Evolutionary conservation across 352 stramenopile species (phyloP).

Genomic region (Thraustochytrium sp.): DNA sequence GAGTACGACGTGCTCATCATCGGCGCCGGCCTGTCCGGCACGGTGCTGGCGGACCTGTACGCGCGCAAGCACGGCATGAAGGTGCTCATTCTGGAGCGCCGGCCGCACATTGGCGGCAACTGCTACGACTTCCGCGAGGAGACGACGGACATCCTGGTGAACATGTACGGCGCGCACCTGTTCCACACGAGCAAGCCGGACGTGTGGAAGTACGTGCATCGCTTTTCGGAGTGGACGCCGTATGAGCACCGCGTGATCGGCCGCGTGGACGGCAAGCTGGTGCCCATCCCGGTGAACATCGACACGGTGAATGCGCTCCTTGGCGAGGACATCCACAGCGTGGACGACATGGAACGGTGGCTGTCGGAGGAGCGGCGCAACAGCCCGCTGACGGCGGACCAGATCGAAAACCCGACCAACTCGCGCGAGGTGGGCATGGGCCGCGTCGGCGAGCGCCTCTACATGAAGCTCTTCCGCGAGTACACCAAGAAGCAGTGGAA

Average conservation of each 20-base stretch:
- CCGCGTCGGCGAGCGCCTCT: slow-evolving; percentile 57
- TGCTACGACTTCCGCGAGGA: slow-evolving; percentile 60
- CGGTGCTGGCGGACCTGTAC: slow-evolving; percentile 46
- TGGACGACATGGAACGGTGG: slow-evolving; percentile 61
- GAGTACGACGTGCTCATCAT: slow-evolving; percentile 37
- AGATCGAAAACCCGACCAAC: slow-evolving; percentile 47
- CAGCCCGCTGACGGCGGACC: background rate
- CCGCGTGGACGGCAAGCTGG: slow-evolving; percentile 56
- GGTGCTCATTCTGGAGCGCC: slow-evolving; percentile 44
- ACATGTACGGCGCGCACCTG: slow-evolving; percentile 58
- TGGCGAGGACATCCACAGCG: slow-evolving; percentile 53
- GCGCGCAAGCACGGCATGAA: slow-evolving; percentile 12
- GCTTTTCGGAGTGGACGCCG: slow-evolving; percentile 57
- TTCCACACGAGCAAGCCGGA: slow-evolving; percentile 60
- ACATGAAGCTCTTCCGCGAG: slow-evolving; percentile 53
- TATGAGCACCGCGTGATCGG: slow-evolving; percentile 63
- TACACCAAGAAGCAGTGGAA: slow-evolving; percentile 69
- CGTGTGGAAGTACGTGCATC: slow-evolving; percentile 65
- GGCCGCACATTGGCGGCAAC: slow-evolving; percentile 54
- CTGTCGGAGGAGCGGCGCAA: slow-evolving; percentile 41
- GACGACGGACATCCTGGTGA: slow-evolving; percentile 57
- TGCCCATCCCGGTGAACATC: slow-evolving; percentile 66
- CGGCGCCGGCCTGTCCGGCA: slow-evolving; percentile 47
- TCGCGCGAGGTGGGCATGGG: slow-evolving; percentile 59
- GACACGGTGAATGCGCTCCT: slow-evolving; percentile 65